A percentile compares a stretch with the other conserved stretches of the same genome.
Conservation (phyloP, 805 yeast genomes). For the Maudiozyma serrabonitensis region DNA sequence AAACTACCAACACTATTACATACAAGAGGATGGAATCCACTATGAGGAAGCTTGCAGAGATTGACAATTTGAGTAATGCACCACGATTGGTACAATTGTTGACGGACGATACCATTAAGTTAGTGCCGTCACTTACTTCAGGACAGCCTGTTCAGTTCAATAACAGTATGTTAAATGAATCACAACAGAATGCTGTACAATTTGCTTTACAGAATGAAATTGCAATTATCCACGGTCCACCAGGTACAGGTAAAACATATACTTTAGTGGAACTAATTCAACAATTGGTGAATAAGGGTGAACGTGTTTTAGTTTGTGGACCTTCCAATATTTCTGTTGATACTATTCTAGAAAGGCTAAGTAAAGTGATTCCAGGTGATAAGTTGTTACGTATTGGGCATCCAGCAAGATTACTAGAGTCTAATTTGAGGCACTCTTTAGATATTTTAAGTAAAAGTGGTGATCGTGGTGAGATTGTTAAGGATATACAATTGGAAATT, state of each 20-base stretch:
- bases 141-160: slow-evolving; percentile 6
- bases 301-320: slow-evolving; percentile 74
- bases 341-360: slow-evolving; percentile 72
- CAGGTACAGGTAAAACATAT: slow-evolving; percentile 76
- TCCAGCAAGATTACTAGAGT: slow-evolving; percentile 71
- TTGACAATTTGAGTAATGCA: slow-evolving; percentile 30
- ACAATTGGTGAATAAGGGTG: slow-evolving; percentile 47
- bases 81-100: slow-evolving; percentile 37
- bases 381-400: slow-evolving; percentile 80
- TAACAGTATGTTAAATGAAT: slow-evolving; percentile 36
- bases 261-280: slow-evolving; percentile 74
- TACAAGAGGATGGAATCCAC: slow-evolving; percentile 73
- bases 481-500: slow-evolving; percentile 65
- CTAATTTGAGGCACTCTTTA: slow-evolving; percentile 59
- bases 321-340: slow-evolving; percentile 92
- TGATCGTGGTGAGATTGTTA: slow-evolving; percentile 49
- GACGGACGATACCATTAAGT: slow-evolving; percentile 30
- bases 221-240: slow-evolving; percentile 63
- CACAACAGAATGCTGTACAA: slow-evolving; percentile 65
- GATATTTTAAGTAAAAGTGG: slow-evolving; percentile 58
- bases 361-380: slow-evolving; percentile 33
- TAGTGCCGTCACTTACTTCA: slow-evolving; percentile 3
- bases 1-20: slow-evolving; percentile 53
- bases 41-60: slow-evolving; percentile 52
- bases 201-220: slow-evolving; percentile 55